Conservation (phyloP, 257 asterid genomes). For the Solanum okadae region DNA sequence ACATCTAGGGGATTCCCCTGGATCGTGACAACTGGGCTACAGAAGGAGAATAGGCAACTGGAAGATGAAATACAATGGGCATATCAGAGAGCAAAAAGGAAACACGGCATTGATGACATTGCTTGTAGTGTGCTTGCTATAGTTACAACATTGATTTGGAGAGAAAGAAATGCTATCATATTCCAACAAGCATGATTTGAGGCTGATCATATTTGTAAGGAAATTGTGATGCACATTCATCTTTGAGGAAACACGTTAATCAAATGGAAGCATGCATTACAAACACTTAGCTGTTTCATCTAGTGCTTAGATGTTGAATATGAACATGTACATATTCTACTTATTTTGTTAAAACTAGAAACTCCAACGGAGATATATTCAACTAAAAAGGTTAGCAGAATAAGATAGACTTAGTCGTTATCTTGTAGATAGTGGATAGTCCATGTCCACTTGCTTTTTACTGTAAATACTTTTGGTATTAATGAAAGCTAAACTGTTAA, state of each 20-base stretch:
- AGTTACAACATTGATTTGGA: not conserved
- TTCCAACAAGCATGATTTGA: not conserved
- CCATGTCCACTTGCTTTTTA: not conserved
- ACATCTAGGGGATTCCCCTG: too few species aligned
- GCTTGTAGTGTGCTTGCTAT: not conserved
- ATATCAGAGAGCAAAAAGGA: not conserved
- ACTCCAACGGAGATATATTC: not conserved
- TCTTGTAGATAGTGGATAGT: not conserved
- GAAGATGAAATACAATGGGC: not conserved
- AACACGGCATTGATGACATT: not conserved
- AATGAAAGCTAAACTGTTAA: not conserved
- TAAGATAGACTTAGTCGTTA: not conserved
- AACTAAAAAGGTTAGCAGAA: too few species aligned
- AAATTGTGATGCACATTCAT: not conserved
- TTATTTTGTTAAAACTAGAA: not conserved
- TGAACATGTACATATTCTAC: not conserved
- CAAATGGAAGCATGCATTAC: not conserved
- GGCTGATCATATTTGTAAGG: not conserved
- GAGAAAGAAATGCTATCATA: not conserved
- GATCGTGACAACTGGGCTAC: too few species aligned
- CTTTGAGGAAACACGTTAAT: not conserved
- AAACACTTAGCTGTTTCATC: not conserved
- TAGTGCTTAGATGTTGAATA: not conserved
- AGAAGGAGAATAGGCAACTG: not conserved
- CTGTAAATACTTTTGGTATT: not conserved